Evolutionary conservation across 2,329 filamentous ascomycete species (phyloP).

Genomic region (Claviceps monticola): DNA sequence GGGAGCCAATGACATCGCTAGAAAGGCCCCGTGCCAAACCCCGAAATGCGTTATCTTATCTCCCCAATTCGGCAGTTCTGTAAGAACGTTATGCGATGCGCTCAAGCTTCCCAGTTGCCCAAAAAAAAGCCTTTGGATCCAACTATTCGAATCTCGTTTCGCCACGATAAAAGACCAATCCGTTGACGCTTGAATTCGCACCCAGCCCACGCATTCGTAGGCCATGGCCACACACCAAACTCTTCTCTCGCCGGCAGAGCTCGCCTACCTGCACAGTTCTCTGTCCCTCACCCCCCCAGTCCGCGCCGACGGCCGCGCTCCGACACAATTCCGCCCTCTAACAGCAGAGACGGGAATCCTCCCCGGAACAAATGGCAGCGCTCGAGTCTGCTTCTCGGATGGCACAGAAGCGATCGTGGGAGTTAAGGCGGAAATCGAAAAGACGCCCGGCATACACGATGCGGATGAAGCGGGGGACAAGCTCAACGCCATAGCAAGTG

Average conservation of each 20-base stretch:
- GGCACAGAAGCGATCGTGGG: constrained; percentile 93
- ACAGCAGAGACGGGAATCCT: constrained; percentile 83
- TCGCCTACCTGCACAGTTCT: constrained; percentile 85
- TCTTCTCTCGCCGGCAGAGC: constrained; percentile 85
- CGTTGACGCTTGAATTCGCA: neutral
- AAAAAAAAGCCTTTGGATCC: constrained; percentile 1
- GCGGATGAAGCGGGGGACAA: constrained; percentile 12
- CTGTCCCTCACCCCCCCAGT: constrained; percentile 72
- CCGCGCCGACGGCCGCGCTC: constrained; percentile 70
- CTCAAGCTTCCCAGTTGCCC: neutral
- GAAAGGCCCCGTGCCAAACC: no score
- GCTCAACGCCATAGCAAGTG: constrained; percentile 14
- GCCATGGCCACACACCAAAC: constrained; percentile 54
- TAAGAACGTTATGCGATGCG: neutral
- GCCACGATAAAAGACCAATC: neutral
- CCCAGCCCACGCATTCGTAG: neutral
- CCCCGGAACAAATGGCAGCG: constrained; percentile 80
- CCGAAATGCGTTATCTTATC: neutral
- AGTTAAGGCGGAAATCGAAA: constrained; percentile 88
- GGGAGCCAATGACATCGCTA: no score
- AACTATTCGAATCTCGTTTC: neutral
- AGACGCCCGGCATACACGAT: constrained; percentile 31
- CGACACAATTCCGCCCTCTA: constrained; percentile 81
- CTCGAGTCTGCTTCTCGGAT: constrained; percentile 85
- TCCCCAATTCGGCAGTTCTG: neutral